These are phyloP conservation scores for Fusarium gaditjirri DNA, from an alignment of 2,329 filamentous ascomycete species.

Conservation along the genomic window DNA sequence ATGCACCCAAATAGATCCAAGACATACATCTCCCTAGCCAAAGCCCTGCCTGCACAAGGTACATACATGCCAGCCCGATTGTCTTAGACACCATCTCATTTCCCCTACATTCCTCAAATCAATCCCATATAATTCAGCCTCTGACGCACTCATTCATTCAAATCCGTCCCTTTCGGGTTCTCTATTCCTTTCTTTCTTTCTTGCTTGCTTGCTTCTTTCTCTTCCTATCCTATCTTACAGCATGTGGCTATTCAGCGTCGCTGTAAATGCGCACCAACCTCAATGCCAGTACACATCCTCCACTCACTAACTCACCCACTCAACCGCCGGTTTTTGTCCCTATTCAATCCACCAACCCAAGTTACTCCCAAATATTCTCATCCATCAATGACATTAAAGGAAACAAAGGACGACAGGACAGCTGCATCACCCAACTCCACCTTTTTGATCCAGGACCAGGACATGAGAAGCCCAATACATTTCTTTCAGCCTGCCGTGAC, in stretches of 20 bases:
- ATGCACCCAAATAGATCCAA: conserved; percentile 6
- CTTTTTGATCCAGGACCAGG: conserved; percentile 42
- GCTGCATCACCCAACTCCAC: conserved; percentile 39
- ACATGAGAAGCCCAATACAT: conserved; percentile 39
- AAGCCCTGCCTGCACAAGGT: neutral
- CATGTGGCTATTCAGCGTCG: conserved; percentile 15
- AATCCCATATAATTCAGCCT: conserved; percentile 15
- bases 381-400: conserved; percentile 42
- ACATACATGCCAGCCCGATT: conserved; percentile 8
- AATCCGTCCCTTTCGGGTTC: conserved; percentile 22
- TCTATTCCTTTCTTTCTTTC: conserved; percentile 31
- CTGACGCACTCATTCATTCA: conserved; percentile 23
- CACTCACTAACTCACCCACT: neutral
- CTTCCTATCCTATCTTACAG: conserved; percentile 33
- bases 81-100: conserved; percentile 29
- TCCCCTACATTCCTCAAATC: conserved; percentile 27
- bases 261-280: conserved; percentile 31
- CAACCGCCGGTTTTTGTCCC: neutral
- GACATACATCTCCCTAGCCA: conserved; percentile 9
- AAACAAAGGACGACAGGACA: conserved; percentile 40
- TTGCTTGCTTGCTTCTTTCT: neutral
- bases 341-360: conserved; percentile 8
- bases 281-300: conserved; percentile 5
- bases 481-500: conserved; percentile 40
- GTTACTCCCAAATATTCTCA: conserved; percentile 20